Percentiles rank a stretch among this genome's conserved stretches.
Conservation (phyloP, 257 asterid genomes). For the Jacaranda copaia region DNA sequence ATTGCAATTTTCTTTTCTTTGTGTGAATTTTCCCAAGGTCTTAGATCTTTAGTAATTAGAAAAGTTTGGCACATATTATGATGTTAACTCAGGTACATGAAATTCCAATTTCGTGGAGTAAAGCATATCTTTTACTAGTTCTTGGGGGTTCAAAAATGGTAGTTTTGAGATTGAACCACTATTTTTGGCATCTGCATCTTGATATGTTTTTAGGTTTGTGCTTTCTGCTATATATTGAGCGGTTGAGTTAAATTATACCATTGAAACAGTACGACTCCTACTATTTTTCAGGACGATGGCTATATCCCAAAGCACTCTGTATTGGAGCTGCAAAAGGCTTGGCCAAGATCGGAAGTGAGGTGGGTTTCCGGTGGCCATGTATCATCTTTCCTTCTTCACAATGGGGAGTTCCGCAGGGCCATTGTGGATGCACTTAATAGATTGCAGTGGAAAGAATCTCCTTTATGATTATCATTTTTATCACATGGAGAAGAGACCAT, state of each 20-base stretch:
- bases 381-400: slow-evolving; percentile 87
- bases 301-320: slow-evolving; percentile 92
- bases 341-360: slow-evolving; percentile 99
- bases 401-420: slow-evolving; percentile 80
- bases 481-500: slow-evolving; percentile 17
- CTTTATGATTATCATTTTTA: slow-evolving; percentile 42
- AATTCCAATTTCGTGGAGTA: not conserved
- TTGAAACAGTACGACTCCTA: not conserved
- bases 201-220: too few species aligned
- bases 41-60: not conserved
- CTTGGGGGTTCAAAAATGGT: not conserved
- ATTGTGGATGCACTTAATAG: slow-evolving; percentile 81
- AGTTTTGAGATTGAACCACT: not conserved
- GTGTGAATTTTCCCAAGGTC: not conserved
- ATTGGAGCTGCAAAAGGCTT: slow-evolving; percentile 89
- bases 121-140: not conserved
- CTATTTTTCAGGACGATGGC: slow-evolving; percentile 78
- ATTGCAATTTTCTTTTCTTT: not conserved
- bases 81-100: not conserved
- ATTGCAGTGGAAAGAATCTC: slow-evolving; percentile 76
- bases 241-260: slow-evolving; percentile 12
- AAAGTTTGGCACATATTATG: not conserved
- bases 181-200: too few species aligned
- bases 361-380: slow-evolving; percentile 98
- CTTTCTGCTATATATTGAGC: not conserved